These are phyloP conservation scores for Aspergillus pseudotamarii DNA, from an alignment of 2,329 filamentous ascomycete genomes.

Conservation along the genomic window DNA sequence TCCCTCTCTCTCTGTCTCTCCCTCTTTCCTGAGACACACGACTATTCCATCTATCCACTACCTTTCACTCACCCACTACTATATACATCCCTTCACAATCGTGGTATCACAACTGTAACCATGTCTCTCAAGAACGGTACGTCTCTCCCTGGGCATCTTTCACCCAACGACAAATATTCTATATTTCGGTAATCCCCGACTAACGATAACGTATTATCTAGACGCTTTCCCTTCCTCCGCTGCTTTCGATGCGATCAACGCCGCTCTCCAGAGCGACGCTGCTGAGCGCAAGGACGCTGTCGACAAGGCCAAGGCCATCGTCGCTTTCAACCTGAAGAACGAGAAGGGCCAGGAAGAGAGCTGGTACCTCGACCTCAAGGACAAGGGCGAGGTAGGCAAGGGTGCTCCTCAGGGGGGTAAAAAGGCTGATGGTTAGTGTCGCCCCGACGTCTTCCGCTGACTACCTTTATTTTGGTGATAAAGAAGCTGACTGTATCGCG, in stretches of 20 bases:
- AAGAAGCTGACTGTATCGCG: not conserved
- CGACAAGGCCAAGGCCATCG: constrained; percentile 84
- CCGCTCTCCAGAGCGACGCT: constrained; percentile 67
- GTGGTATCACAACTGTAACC: constrained; percentile 25
- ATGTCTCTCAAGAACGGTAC: constrained; percentile 77
- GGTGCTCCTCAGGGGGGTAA: constrained; percentile 68
- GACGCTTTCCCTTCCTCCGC: constrained; percentile 85
- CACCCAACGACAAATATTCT: not conserved
- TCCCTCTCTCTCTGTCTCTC: not conserved
- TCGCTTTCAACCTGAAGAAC: constrained; percentile 94
- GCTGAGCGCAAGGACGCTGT: constrained; percentile 83
- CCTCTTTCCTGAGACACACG: not conserved
- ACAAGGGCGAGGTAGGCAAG: constrained; percentile 78
- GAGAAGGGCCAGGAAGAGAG: constrained; percentile 72
- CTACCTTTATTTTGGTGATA: not conserved
- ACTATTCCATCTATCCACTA: constrained; percentile 4
- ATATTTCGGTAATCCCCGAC: not conserved
- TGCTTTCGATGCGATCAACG: constrained; percentile 87
- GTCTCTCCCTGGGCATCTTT: constrained; percentile 23
- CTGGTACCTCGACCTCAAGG: constrained; percentile 96
- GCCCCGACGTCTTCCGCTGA: constrained; percentile 29
- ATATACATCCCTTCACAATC: not conserved
- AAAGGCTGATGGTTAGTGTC: constrained; percentile 73
- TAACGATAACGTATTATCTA: constrained; percentile 37
- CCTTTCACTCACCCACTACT: constrained; percentile 4